A percentile compares a stretch with the other conserved stretches of the same genome.
Conservation (phyloP, 2,329 filamentous ascomycete species). For the Botrytis byssoidea region DNA sequence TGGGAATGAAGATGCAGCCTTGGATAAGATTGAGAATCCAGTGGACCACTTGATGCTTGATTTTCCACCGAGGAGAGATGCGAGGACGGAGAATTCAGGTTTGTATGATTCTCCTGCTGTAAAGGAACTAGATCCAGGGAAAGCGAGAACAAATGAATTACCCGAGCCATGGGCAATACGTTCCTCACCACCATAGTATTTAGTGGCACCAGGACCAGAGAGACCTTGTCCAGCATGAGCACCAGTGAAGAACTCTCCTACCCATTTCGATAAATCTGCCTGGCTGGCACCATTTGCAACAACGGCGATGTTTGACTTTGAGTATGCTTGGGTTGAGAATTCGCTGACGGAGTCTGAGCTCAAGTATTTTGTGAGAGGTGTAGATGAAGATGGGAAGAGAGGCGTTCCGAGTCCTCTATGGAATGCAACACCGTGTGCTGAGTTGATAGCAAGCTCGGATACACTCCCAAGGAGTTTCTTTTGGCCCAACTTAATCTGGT, state of each 20-base stretch:
- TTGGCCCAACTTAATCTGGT: constrained; percentile 75
- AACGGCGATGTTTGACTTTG: constrained; percentile 86
- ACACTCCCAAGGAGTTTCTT: constrained; percentile 64
- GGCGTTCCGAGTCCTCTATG: constrained; percentile 86
- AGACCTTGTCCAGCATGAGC: constrained; percentile 56
- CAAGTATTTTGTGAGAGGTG: constrained; percentile 76
- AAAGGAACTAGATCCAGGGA: constrained; percentile 82
- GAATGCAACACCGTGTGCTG: constrained; percentile 83
- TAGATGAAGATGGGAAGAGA: constrained; percentile 68
- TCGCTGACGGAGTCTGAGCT: constrained; percentile 70
- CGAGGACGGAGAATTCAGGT: constrained; percentile 84
- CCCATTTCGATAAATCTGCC: constrained; percentile 79
- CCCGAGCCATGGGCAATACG: constrained; percentile 73
- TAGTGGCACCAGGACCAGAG: constrained; percentile 62
- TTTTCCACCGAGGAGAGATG: constrained; percentile 84
- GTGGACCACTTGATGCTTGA: constrained; percentile 93
- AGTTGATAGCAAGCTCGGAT: constrained; percentile 73
- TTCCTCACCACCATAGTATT: constrained; percentile 95
- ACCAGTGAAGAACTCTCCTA: constrained; percentile 84
- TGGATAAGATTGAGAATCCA: constrained; percentile 86
- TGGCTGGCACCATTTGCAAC: constrained; percentile 85
- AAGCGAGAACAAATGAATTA: constrained; percentile 85
- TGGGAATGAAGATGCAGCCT: constrained; percentile 66
- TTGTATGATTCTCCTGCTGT: constrained; percentile 71
- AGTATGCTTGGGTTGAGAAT: constrained; percentile 77